Evolutionary conservation across 2,329 filamentous ascomycete species (phyloP).

Genomic region (Graphilbum fragrans): DNA sequence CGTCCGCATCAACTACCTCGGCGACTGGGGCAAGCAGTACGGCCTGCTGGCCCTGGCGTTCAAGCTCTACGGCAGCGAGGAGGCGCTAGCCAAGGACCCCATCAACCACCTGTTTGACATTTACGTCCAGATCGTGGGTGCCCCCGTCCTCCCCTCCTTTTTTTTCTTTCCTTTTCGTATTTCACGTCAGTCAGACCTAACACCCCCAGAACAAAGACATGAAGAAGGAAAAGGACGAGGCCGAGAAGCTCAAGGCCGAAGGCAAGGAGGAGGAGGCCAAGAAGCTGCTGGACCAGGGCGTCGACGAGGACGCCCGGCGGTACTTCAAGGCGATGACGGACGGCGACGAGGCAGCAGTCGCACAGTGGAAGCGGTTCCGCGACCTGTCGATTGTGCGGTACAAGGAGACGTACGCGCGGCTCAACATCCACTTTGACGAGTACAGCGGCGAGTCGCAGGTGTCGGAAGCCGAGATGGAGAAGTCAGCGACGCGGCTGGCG

Average conservation of each 20-base stretch:
- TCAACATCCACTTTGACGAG: slow-evolving; percentile 61
- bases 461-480: slow-evolving; percentile 51
- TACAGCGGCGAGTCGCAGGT: slow-evolving; percentile 70
- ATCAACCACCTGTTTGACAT: slow-evolving; percentile 76
- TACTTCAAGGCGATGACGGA: slow-evolving; percentile 65
- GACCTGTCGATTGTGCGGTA: slow-evolving; percentile 57
- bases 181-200: background rate
- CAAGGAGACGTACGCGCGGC: slow-evolving; percentile 53
- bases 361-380: slow-evolving; percentile 53
- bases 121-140: slow-evolving; percentile 54
- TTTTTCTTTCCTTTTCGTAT: background rate
- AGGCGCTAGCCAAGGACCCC: slow-evolving; percentile 57
- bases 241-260: slow-evolving; percentile 42
- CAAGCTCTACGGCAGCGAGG: slow-evolving; percentile 62
- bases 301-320: slow-evolving; percentile 63
- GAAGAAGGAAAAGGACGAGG: slow-evolving; percentile 52
- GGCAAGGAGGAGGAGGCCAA: slow-evolving; percentile 41
- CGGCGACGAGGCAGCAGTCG: slow-evolving; percentile 46
- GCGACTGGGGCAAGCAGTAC: slow-evolving; percentile 74
- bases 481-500: slow-evolving; percentile 47
- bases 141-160: no score
- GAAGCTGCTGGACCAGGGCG: slow-evolving; percentile 38
- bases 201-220: slow-evolving; percentile 42
- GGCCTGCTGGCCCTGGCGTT: slow-evolving; percentile 63
- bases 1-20: slow-evolving; percentile 62